phyloP scores from a whole-genome alignment of 495 filamentous ascomycete genomes.

The Chaetomium cochliodes region DNA sequence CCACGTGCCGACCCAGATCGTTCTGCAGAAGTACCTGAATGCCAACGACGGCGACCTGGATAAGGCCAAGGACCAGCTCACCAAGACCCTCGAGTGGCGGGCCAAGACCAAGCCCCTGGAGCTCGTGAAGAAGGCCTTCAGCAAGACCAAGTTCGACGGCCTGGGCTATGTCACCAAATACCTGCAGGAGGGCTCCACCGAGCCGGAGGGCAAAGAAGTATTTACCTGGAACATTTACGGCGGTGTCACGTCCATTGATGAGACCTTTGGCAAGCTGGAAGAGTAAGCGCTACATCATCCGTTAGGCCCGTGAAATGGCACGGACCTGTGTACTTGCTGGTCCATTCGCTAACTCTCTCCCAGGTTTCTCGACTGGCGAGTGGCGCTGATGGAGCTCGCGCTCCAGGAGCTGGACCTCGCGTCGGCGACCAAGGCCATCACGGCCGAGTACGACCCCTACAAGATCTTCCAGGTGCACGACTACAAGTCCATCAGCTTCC shows the following conservation, averaged over 20 bases:
- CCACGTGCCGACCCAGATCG: constrained; percentile 70
- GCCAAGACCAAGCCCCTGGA: constrained; percentile 55
- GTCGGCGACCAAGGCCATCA: constrained; percentile 66
- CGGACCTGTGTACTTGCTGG: background rate
- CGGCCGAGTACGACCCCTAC: constrained; percentile 77
- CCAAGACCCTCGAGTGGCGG: constrained; percentile 76
- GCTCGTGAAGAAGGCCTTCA: constrained; percentile 48
- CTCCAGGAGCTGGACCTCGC: constrained; percentile 65
- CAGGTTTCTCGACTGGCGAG: constrained; percentile 82
- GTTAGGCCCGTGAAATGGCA: too few relatives aligned
- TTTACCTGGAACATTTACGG: constrained; percentile 89
- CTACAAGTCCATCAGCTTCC: constrained; percentile 78
- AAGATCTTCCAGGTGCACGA: constrained; percentile 89
- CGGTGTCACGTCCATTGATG: constrained; percentile 63
- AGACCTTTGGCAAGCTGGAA: constrained; percentile 72
- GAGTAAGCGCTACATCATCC: constrained; percentile 54
- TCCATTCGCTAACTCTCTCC: constrained; percentile 21
- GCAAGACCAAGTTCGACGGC: constrained; percentile 55
- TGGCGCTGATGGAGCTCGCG: constrained; percentile 80
- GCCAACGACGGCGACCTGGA: constrained; percentile 75
- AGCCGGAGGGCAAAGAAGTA: constrained; percentile 51
- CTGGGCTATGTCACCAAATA: constrained; percentile 57
- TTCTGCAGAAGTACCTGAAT: constrained; percentile 87
- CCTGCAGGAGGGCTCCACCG: constrained; percentile 28
- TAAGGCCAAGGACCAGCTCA: constrained; percentile 71